A percentile compares a stretch with the other conserved stretches of the same genome.
Evolutionary conservation across 371 early-diverging fungal species (phyloP).

Genomic region (Mortierella sp.): DNA sequence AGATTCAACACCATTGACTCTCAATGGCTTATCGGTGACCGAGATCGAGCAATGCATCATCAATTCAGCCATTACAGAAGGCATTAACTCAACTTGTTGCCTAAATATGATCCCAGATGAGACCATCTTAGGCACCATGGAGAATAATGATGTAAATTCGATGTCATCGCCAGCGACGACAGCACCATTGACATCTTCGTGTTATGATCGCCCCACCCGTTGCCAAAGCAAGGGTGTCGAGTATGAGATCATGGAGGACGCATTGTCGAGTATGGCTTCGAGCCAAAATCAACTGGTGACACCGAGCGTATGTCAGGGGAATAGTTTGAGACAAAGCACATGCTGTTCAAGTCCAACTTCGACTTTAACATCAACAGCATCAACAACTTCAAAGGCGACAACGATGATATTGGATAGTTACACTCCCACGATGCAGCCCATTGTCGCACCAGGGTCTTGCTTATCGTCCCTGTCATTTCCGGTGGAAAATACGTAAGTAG

Average conservation of each 20-base stretch:
- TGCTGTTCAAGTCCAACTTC: not conserved
- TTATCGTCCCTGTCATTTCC: not conserved
- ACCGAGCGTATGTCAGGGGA: too few species aligned
- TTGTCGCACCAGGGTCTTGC: slow-evolving; percentile 30
- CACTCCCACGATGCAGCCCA: slow-evolving; percentile 13
- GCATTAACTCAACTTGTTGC: slow-evolving; percentile 37
- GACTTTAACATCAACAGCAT: not conserved
- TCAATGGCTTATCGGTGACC: not conserved
- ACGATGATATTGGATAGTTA: not conserved
- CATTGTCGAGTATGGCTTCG: not conserved
- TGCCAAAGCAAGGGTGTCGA: not conserved
- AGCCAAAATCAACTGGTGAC: not conserved
- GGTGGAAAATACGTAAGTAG: slow-evolving; percentile 4
- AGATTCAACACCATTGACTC: not conserved
- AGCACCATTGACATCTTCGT: not conserved
- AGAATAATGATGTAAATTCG: not conserved
- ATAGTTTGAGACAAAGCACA: not conserved
- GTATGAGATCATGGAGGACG: not conserved
- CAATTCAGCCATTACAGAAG: slow-evolving; percentile 18
- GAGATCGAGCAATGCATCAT: slow-evolving; percentile 39
- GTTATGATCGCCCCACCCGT: not conserved
- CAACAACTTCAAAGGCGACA: not conserved
- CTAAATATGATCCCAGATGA: slow-evolving; percentile 26
- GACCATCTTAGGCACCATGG: not conserved
- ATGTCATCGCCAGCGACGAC: not conserved